Percentiles rank a stretch among this genome's conserved stretches.
Conservation (phyloP, 2,329 filamentous ascomycete genomes). For the Fusarium lyarnte region DNA sequence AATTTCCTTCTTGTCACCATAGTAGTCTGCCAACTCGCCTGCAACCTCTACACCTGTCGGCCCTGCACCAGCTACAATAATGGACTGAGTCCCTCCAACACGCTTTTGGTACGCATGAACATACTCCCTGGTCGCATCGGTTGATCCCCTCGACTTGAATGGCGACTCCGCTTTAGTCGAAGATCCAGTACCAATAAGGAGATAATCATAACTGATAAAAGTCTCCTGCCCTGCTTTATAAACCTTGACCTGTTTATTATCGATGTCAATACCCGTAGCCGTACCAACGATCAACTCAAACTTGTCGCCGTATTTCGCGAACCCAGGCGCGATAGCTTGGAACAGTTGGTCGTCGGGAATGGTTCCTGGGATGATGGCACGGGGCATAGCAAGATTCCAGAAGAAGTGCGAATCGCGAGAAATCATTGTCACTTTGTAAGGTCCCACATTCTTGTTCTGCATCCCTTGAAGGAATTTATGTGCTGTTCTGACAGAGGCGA, state of each 20-base stretch:
- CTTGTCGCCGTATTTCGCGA: background rate
- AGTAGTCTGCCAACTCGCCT: background rate
- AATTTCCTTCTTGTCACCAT: background rate
- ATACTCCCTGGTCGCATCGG: background rate
- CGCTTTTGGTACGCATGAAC: background rate
- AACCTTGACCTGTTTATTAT: background rate
- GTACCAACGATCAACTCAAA: background rate
- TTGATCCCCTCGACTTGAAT: background rate
- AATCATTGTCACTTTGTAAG: background rate
- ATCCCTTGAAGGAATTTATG: background rate
- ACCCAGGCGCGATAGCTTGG: background rate
- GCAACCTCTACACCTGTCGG: background rate
- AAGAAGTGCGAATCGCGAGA: background rate
- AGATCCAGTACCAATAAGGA: background rate
- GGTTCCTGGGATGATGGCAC: background rate
- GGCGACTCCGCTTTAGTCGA: background rate
- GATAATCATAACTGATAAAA: background rate
- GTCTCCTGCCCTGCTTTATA: background rate
- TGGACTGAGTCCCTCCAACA: background rate
- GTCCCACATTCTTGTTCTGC: background rate
- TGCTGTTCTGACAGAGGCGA: background rate
- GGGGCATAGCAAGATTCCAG: background rate
- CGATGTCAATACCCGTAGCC: background rate
- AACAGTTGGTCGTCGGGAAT: background rate
- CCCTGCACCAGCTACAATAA: background rate